Percentiles rank a stretch among this genome's conserved stretches.
Conservation (phyloP, 2,329 filamentous ascomycete genomes). For the Emergomyces pasteurianus region DNA sequence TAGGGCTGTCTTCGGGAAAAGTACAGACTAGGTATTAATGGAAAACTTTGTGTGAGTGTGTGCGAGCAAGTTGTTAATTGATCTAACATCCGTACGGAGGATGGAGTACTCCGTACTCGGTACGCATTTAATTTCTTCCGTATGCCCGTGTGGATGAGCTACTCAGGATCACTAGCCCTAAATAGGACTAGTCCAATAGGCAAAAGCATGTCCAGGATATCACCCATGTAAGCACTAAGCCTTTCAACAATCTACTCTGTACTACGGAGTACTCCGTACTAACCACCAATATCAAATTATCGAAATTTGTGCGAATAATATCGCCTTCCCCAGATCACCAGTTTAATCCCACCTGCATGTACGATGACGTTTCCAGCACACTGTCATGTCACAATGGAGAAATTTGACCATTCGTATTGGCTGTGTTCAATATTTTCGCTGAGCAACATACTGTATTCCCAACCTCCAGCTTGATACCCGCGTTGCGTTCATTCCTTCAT, state of each 20-base stretch:
- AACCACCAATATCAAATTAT: not conserved
- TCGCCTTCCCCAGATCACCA: not conserved
- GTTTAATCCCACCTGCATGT: not conserved
- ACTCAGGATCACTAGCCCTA: no score
- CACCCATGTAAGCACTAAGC: not conserved
- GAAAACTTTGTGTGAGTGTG: no score
- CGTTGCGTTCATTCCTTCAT: not conserved
- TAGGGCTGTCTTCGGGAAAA: not conserved
- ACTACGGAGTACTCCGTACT: no score
- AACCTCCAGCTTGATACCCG: not conserved
- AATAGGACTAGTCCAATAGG: no score
- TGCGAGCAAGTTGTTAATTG: no score
- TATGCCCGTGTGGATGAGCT: no score
- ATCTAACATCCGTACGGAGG: no score
- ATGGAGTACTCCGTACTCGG: no score
- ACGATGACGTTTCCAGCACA: not conserved
- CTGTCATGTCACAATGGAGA: not conserved
- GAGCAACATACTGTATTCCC: not conserved
- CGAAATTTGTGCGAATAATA: not conserved
- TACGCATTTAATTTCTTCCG: no score
- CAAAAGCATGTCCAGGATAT: no score
- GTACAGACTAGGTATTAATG: not conserved
- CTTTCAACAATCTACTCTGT: no score
- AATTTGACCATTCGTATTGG: not conserved
- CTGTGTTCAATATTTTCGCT: not conserved